These are phyloP conservation scores for Mucor saturninus DNA, from an alignment of 371 early-diverging fungal species.

Conservation along the genomic window DNA sequence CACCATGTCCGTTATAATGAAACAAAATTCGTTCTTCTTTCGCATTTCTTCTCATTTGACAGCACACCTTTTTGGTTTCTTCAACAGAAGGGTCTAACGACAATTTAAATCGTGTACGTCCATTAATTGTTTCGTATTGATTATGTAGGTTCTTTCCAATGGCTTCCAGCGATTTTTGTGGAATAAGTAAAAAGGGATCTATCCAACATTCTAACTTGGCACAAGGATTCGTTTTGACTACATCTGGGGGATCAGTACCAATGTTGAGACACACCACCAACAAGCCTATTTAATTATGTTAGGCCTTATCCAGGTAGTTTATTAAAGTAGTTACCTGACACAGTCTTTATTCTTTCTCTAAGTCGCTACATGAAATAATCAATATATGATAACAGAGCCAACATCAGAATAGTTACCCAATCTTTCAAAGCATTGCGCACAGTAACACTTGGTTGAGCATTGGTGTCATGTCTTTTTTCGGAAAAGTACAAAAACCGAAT, in stretches of 20 bases:
- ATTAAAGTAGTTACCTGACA: slow-evolving; percentile 39
- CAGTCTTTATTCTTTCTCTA: slow-evolving; percentile 54
- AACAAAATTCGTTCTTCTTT: slow-evolving; percentile 95
- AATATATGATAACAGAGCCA: not conserved
- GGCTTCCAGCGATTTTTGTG: slow-evolving; percentile 82
- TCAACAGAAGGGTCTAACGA: slow-evolving; percentile 91
- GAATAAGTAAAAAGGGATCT: slow-evolving; percentile 84
- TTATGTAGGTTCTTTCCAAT: slow-evolving; percentile 90
- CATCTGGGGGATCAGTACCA: slow-evolving; percentile 96
- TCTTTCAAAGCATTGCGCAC: slow-evolving; percentile 37
- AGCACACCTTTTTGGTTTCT: slow-evolving; percentile 88
- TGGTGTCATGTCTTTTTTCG: slow-evolving; percentile 64
- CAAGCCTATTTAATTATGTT: slow-evolving; percentile 41
- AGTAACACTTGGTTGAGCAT: slow-evolving; percentile 34
- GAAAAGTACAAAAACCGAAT: slow-evolving; percentile 63
- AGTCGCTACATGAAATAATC: slow-evolving; percentile 35
- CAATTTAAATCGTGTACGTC: slow-evolving; percentile 85
- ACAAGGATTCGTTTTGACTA: slow-evolving; percentile 86
- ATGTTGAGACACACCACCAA: slow-evolving; percentile 94
- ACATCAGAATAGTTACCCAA: slow-evolving; percentile 39
- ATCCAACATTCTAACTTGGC: slow-evolving; percentile 96
- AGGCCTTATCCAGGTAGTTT: not conserved
- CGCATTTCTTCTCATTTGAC: slow-evolving; percentile 79
- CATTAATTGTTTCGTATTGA: slow-evolving; percentile 93
- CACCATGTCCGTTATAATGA: slow-evolving; percentile 98